Percentiles rank a stretch among this genome's conserved stretches.
phyloP scores from a whole-genome alignment of 495 filamentous ascomycete species.

The Cryomyces antarcticus region DNA sequence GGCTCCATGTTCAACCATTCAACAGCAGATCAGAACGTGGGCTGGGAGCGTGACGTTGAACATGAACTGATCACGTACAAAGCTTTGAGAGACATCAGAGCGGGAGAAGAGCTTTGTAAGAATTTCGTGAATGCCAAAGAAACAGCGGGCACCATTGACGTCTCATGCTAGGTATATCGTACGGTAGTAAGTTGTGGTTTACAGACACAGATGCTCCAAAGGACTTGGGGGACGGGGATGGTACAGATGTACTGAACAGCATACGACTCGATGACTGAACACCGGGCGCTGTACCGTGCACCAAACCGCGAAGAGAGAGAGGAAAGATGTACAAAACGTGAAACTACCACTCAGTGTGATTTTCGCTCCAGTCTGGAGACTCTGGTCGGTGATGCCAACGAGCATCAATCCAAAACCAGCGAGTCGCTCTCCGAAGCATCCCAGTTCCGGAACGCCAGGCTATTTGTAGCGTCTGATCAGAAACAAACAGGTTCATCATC shows the following conservation, averaged over 20 bases:
- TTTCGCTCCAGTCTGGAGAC: too few relatives aligned
- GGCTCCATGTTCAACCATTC: conserved; percentile 41
- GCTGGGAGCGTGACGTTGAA: conserved; percentile 27
- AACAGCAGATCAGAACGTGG: conserved; percentile 27
- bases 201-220: conserved; percentile 21
- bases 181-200: conserved; percentile 32
- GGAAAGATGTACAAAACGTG: too few relatives aligned
- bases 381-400: too few relatives aligned
- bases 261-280: conserved; percentile 10
- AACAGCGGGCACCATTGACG: not conserved
- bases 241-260: conserved; percentile 10
- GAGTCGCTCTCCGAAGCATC: too few relatives aligned
- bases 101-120: conserved; percentile 31
- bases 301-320: too few relatives aligned
- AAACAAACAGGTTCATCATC: too few relatives aligned
- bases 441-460: too few relatives aligned
- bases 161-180: conserved; percentile 24
- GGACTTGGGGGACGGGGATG: conserved; percentile 3
- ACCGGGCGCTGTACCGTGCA: too few relatives aligned
- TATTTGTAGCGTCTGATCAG: too few relatives aligned
- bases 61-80: conserved; percentile 26
- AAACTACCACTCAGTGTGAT: too few relatives aligned
- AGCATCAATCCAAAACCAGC: too few relatives aligned
- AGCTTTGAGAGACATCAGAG: conserved; percentile 27
- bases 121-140: not conserved